A percentile compares a stretch with the other conserved stretches of the same genome.
Conservation (phyloP, 441 rosid genomes). For the Croton laevigatus region DNA sequence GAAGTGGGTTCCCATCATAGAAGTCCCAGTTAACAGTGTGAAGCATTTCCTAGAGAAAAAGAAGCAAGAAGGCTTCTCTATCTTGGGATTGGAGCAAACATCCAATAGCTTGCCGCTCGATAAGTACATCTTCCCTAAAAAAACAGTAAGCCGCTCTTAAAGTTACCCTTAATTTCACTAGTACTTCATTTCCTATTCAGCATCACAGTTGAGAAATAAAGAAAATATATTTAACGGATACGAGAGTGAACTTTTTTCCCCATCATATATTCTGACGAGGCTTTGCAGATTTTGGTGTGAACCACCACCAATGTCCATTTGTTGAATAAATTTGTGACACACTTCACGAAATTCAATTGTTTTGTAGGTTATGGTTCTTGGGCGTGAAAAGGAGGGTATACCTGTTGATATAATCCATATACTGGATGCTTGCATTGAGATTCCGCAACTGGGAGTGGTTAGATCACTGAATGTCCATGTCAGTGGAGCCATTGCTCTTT, state of each 20-base stretch:
- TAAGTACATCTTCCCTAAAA: slow-evolving; percentile 62
- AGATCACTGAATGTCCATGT: slow-evolving; percentile 96
- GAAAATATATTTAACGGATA: background rate
- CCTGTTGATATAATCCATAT: slow-evolving; percentile 91
- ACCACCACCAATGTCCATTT: background rate
- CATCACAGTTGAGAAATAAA: background rate
- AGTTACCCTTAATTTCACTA: background rate
- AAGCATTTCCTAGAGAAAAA: slow-evolving; percentile 75
- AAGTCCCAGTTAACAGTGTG: slow-evolving; percentile 81
- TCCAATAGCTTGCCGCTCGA: slow-evolving; percentile 84
- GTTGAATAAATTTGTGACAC: background rate
- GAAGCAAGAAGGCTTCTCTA: slow-evolving; percentile 87
- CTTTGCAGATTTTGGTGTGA: background rate
- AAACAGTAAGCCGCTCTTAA: slow-evolving; percentile 51
- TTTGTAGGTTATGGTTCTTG: slow-evolving; percentile 83
- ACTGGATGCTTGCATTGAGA: slow-evolving; percentile 88
- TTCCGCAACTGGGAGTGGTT: slow-evolving; percentile 95
- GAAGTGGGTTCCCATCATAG: slow-evolving; percentile 93
- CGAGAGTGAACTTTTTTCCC: background rate
- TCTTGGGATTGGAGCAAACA: slow-evolving; percentile 95
- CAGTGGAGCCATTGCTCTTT: slow-evolving; percentile 94
- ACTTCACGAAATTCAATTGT: slow-evolving; percentile 1
- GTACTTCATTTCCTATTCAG: background rate
- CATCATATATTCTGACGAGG: background rate
- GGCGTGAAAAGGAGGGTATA: slow-evolving; percentile 94